Evolutionary conservation across 768 basidiomycete species (phyloP).

Genomic region (Trametes cubensis): DNA sequence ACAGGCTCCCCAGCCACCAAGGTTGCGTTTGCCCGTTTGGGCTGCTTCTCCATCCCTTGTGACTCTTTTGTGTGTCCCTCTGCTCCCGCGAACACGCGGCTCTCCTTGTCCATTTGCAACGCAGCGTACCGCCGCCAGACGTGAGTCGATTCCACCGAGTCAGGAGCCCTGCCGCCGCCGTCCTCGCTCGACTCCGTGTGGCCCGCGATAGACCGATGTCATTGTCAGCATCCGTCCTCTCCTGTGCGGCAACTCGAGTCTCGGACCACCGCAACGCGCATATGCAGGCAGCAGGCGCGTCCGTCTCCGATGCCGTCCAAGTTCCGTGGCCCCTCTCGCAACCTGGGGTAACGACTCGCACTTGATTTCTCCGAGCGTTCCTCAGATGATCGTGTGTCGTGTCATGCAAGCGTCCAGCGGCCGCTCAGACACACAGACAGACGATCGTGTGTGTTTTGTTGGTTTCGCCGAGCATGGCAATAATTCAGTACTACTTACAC

Average conservation of each 20-base stretch:
- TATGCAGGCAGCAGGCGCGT: neutral
- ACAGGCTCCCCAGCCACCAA: neutral
- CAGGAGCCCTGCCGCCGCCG: neutral
- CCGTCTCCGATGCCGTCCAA: neutral
- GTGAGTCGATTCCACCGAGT: neutral
- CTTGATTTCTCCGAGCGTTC: conserved; percentile 4
- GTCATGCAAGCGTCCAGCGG: neutral
- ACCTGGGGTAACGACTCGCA: neutral
- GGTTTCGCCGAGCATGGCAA: neutral
- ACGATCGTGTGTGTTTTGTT: neutral
- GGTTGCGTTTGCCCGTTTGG: conserved; percentile 6
- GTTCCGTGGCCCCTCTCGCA: conserved; percentile 4
- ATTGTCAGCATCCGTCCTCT: neutral
- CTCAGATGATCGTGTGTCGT: neutral
- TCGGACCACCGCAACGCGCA: neutral
- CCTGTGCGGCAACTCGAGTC: neutral
- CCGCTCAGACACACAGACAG: neutral
- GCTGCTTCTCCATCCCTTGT: conserved; percentile 5
- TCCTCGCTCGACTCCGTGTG: neutral
- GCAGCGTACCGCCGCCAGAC: neutral
- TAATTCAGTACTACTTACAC: too few relatives aligned
- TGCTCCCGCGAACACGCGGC: conserved; percentile 3
- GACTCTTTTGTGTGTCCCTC: conserved; percentile 10
- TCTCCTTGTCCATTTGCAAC: neutral
- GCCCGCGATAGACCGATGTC: neutral